phyloP scores from a whole-genome alignment of 306 rosid genomes.

The Rubus idaeus region DNA sequence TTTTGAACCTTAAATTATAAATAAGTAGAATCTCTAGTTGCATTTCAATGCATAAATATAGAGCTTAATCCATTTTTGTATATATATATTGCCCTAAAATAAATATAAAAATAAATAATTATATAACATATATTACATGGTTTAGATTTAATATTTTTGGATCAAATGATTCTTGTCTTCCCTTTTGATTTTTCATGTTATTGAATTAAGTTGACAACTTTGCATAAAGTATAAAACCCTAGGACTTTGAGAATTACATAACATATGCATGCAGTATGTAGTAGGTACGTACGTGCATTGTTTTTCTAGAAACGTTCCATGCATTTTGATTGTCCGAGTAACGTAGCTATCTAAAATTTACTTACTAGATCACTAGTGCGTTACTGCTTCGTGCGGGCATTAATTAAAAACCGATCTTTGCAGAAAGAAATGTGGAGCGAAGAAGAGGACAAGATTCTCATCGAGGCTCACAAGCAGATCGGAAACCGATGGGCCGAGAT shows the following conservation, averaged over 20 bases:
- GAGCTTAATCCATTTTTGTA: no score
- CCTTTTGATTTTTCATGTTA: neutral
- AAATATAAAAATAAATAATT: no score
- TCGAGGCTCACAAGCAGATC: conserved; percentile 54
- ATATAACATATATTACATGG: neutral
- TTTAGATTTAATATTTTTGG: neutral
- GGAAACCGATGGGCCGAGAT: conserved; percentile 87
- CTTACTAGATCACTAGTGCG: neutral
- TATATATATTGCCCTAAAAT: neutral
- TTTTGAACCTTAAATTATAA: neutral
- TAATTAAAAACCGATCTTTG: neutral
- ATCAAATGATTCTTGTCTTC: neutral
- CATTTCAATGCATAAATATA: no score
- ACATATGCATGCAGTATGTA: no score
- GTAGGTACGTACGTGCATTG: neutral
- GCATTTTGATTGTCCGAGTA: conserved; percentile 1
- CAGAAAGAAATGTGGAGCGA: conserved; percentile 82
- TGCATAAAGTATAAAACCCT: neutral
- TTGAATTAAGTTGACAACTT: neutral
- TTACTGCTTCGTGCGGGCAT: conserved; percentile 8
- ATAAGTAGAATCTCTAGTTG: neutral
- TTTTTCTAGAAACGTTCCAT: conserved; percentile 3
- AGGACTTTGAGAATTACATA: neutral
- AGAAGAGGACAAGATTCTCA: conserved; percentile 57
- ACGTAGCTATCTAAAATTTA: neutral